Conservation (phyloP, 768 basidiomycete species). For the Hygrophoropsis aurantiaca region DNA sequence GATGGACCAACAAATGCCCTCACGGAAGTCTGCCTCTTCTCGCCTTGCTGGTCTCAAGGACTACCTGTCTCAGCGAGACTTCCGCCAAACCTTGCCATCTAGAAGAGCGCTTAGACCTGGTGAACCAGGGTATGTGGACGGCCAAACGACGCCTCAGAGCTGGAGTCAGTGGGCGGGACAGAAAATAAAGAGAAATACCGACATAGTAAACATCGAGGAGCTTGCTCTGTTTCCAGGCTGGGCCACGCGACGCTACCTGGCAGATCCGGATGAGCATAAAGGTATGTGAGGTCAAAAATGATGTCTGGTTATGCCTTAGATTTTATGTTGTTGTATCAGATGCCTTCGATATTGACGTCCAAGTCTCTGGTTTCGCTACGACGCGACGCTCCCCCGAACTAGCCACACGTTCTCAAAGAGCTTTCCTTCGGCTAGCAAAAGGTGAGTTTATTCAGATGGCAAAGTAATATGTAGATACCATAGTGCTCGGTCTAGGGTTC, state of each 20-base stretch:
- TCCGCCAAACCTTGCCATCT: conserved; percentile 26
- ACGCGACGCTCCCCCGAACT: conserved; percentile 56
- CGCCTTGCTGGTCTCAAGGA: conserved; percentile 42
- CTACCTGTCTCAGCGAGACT: conserved; percentile 48
- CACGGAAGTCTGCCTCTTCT: conserved; percentile 32
- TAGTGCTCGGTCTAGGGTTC: conserved; percentile 49
- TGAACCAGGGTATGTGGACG: conserved; percentile 20
- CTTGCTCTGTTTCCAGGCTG: conserved; percentile 78
- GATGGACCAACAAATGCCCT: conserved; percentile 7
- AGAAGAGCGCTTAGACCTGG: conserved; percentile 13
- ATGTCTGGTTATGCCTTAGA: not conserved
- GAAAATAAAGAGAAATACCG: conserved; percentile 41
- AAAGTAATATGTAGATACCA: not conserved
- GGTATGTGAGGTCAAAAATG: conserved; percentile 11
- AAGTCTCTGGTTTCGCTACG: conserved; percentile 76
- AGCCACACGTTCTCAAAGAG: conserved; percentile 70
- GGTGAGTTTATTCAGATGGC: conserved; percentile 37
- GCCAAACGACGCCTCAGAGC: conserved; percentile 32
- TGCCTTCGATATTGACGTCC: conserved; percentile 70
- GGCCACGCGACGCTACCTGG: conserved; percentile 57
- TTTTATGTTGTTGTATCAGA: conserved; percentile 26
- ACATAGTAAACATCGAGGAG: conserved; percentile 38
- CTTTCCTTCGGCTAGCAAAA: conserved; percentile 78
- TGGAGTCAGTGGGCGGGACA: conserved; percentile 69
- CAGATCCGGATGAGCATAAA: conserved; percentile 21